Base-by-base conservation (phyloP, 106 monocot genomes). In the Chionographis japonica region DNA sequence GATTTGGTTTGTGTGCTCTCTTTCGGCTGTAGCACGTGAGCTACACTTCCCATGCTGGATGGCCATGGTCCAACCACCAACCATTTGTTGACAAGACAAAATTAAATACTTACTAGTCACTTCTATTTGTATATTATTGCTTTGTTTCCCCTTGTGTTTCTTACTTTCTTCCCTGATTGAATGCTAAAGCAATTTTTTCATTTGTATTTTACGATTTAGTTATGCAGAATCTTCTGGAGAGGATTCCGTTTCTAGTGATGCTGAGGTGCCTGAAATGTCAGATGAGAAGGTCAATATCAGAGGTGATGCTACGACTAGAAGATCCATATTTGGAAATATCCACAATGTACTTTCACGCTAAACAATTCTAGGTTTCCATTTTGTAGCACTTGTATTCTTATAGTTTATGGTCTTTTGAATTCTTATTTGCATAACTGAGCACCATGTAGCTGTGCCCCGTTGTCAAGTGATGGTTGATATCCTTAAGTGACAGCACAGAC, bases 191-290 rank as follows among this genome's bases (percentile, higher is more conserved):
- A 6, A 39, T 1, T 65, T 53, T 19, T 51, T 14, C n/a, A 46
- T 54, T 50, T 43, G 38, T 49, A n/a, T 58, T 18, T 61, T 59
- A 58, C 55, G 18, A n/a, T 74, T 40, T 60, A 95, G 91, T 68
- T 95, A 79, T 82, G 86, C 88, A 73, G 95, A 88, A 73, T 35
- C 80, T 50, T 82, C 91, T 83, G 86, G 62, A 70, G 83, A 81
- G 63, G 88, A 83, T 83, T 83, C 83, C 6, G 58, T 52, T 74
- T 55, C 56, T 61, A 71, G 74, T 68, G 80, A 83, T 57, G 72
- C 65, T 52, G 79, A 84, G 19, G 68, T 56, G 52, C 58, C 72
- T 54, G 43, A 80, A 68, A 50, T 40, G 17, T 19, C 18, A 20
- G 73, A 67, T 12, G 68, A 73, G 39, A 66, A 61, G 57, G 67